Conservation (phyloP, 2,329 filamentous ascomycete species). For the Trichoderma sp. region DNA sequence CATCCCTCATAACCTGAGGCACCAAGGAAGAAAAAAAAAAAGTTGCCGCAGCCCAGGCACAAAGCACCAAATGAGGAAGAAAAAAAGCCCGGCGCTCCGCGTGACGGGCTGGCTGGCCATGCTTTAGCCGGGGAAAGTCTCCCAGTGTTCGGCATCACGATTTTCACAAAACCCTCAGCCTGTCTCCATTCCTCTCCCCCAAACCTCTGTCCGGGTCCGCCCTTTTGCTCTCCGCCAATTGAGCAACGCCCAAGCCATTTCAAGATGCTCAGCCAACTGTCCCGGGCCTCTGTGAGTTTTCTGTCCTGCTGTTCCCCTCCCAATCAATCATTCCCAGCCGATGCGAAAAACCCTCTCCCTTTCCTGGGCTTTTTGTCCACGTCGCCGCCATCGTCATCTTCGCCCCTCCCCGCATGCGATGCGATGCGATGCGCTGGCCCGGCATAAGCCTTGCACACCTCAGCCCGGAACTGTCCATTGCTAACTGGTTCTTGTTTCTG, state of each 20-base stretch:
- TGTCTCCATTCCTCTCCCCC: constrained; percentile 24
- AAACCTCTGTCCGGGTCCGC: background rate
- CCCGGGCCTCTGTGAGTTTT: constrained; percentile 54
- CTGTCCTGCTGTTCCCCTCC: background rate
- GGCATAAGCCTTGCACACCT: background rate
- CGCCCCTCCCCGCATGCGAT: constrained; percentile 22
- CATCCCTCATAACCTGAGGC: constrained; percentile 27
- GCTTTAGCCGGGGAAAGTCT: constrained; percentile 25
- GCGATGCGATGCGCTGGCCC: constrained; percentile 46
- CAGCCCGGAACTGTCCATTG: background rate
- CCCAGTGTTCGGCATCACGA: constrained; percentile 37
- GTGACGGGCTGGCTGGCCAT: background rate
- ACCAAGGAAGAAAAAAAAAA: constrained; percentile 21
- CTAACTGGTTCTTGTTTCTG: constrained; percentile 2
- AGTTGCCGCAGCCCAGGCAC: background rate
- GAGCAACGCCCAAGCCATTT: constrained; percentile 42
- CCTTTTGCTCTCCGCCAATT: constrained; percentile 32
- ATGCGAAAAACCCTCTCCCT: background rate
- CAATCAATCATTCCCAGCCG: background rate
- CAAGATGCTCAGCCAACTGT: constrained; percentile 56
- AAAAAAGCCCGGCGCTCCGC: constrained; percentile 17
- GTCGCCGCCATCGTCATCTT: constrained; percentile 4
- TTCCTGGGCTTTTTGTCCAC: background rate
- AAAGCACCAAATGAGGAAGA: background rate
- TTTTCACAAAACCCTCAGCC: constrained; percentile 48